These are phyloP conservation scores for Saposhnikovia divaricata DNA, from an alignment of 129 eudicot species.

Conservation along the genomic window DNA sequence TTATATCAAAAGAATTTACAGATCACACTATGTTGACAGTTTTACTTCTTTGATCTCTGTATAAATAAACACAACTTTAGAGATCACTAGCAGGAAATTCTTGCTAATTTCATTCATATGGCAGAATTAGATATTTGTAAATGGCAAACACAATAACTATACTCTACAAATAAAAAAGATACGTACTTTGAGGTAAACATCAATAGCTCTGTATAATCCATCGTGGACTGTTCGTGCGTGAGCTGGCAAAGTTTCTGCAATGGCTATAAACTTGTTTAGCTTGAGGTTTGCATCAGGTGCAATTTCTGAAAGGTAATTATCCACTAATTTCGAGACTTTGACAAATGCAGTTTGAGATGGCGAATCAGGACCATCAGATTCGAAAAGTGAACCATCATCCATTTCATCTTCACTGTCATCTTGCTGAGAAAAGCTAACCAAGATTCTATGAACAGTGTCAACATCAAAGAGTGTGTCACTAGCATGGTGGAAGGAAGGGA, in stretches of 20 bases:
- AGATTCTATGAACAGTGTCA: slow-evolving; percentile 78
- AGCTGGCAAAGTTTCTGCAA: slow-evolving; percentile 79
- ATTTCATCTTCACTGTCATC: slow-evolving; percentile 82
- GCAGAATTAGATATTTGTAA: background rate
- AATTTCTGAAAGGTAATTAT: slow-evolving; percentile 83
- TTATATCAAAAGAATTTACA: no score
- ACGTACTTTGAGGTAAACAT: slow-evolving; percentile 86
- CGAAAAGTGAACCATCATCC: slow-evolving; percentile 80
- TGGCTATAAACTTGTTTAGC: slow-evolving; percentile 64
- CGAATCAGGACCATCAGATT: slow-evolving; percentile 67
- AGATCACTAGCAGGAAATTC: background rate
- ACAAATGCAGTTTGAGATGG: slow-evolving; percentile 70
- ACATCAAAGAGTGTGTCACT: slow-evolving; percentile 90
- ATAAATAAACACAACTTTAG: no score
- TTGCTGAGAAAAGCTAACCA: slow-evolving; percentile 84
- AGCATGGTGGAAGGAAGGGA: slow-evolving; percentile 76
- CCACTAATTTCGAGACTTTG: slow-evolving; percentile 78
- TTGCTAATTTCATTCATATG: background rate
- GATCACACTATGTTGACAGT: background rate
- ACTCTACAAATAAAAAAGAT: background rate
- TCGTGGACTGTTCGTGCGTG: slow-evolving; percentile 87
- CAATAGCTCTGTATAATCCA: slow-evolving; percentile 79
- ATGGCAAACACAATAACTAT: background rate
- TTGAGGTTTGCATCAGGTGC: slow-evolving; percentile 95
- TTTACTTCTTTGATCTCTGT: background rate